Evolutionary conservation across 768 basidiomycete genomes (phyloP), one percentile per base, ranked within the genome.

Genomic region (Trametes sanguinea): DNA sequence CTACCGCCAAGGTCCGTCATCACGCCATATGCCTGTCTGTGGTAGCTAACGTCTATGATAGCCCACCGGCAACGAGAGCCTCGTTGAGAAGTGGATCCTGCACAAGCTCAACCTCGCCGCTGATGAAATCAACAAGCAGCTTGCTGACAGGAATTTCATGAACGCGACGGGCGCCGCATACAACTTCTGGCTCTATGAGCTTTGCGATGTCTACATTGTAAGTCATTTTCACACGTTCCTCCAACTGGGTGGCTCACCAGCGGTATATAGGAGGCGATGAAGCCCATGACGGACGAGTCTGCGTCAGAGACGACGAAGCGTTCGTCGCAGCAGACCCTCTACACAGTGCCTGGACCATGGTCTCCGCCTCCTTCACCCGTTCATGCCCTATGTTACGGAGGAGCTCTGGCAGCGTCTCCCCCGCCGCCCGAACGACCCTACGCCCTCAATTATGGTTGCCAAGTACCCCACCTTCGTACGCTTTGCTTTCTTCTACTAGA

Each of bases 331-430:
- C 93, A 98, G 76, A 98, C 96, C 0, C 78, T 99, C 40, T 97
- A 98, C 75, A 95, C 90, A n/a, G 6, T 96, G 94, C 73, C 82
- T 99, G 43, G 97, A 99, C 68, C 77, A 88, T 62, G 97, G 95
- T 9, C 80, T 99, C 55, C 86, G 89, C 17, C 80, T 99, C 2
- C 80, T 98, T 1, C 97, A 98, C 74, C 97, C 97, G 0, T 95
- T 98, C 79, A 99, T 98, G 97, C 97, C 97, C 1, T 99, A 91
- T 75, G 92, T 99, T 35, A 98, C 97, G 4, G 97, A 99, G 76
- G 97, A 98, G 74, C 78, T 99, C 10, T 99, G 97, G 97, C 97
- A 99, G 74, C 86, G 97, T 32, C 80, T 99, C 2, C 95, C 95
- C 0, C 81, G 95, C 16, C 80, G 95, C 62, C 85, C 89, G 1